Evolutionary conservation across 1,139 yeast genomes (phyloP).

Genomic region (Candida smagusa): DNA sequence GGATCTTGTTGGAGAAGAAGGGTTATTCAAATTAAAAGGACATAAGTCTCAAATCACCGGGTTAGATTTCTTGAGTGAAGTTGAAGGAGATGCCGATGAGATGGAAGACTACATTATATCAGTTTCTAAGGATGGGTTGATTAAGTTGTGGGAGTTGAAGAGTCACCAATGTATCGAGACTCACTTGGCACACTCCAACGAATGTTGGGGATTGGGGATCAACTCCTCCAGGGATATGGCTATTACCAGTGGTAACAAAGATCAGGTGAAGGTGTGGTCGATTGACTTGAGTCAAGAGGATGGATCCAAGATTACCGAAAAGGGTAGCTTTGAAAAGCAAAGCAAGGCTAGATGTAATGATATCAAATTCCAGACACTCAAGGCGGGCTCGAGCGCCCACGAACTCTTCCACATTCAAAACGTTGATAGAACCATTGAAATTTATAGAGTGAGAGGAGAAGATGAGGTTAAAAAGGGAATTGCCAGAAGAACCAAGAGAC

Average conservation of each 20-base stretch:
- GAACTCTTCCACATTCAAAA: conserved; percentile 69
- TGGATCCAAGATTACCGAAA: conserved; percentile 50
- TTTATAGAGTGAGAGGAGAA: conserved; percentile 72
- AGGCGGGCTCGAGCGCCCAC: conserved; percentile 20
- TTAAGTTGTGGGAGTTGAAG: conserved; percentile 90
- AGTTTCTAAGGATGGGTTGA: conserved; percentile 83
- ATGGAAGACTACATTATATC: conserved; percentile 71
- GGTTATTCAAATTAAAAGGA: conserved; percentile 79
- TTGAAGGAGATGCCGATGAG: conserved; percentile 38
- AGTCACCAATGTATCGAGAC: conserved; percentile 91
- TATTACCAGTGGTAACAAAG: conserved; percentile 75
- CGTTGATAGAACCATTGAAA: conserved; percentile 76
- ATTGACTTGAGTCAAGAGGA: conserved; percentile 56
- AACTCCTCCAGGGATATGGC: conserved; percentile 36
- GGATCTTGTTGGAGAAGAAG: conserved; percentile 94
- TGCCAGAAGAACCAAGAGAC: conserved; percentile 74
- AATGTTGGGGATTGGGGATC: conserved; percentile 81
- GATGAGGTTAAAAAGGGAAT: conserved; percentile 80
- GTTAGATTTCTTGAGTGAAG: conserved; percentile 43
- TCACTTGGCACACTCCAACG: conserved; percentile 89
- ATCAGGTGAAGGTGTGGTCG: conserved; percentile 82
- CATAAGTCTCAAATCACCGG: conserved; percentile 91
- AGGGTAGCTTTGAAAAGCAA: conserved; percentile 72
- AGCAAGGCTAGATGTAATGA: conserved; percentile 73
- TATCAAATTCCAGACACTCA: conserved; percentile 49